Evolutionary conservation across 2,329 filamentous ascomycete species (phyloP).

Genomic region (Chaetoscypha palmicola): DNA sequence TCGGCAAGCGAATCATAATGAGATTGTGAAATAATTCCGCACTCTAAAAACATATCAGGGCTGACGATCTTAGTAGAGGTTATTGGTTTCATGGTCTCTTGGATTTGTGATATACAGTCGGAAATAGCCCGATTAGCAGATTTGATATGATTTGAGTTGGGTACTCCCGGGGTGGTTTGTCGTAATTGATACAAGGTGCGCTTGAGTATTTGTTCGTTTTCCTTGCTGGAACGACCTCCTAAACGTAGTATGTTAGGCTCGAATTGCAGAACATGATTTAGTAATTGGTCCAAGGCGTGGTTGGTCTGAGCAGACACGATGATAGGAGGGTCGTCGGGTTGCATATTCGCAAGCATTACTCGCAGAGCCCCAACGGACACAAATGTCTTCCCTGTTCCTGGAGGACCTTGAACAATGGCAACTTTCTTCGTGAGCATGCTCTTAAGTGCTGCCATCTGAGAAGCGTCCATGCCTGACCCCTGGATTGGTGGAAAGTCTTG

Average conservation of each 20-base stretch:
- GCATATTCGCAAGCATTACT: constrained; percentile 54
- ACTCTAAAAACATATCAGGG: constrained; percentile 44
- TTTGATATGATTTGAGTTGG: constrained; percentile 9
- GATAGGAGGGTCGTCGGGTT: constrained; percentile 55
- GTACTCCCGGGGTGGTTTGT: constrained; percentile 26
- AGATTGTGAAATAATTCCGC: constrained; percentile 51
- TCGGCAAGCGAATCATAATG: constrained; percentile 58
- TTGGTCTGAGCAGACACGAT: constrained; percentile 84
- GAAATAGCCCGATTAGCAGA: not conserved
- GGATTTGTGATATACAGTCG: constrained; percentile 5
- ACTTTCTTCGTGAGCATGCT: constrained; percentile 65
- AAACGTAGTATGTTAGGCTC: constrained; percentile 57
- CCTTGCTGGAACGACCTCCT: constrained; percentile 29
- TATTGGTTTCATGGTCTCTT: constrained; percentile 24
- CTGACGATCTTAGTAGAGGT: constrained; percentile 43
- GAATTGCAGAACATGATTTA: constrained; percentile 42
- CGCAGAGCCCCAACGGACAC: constrained; percentile 68
- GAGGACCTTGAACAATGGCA: constrained; percentile 77
- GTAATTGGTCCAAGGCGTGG: constrained; percentile 78
- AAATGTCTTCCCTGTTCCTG: constrained; percentile 70
- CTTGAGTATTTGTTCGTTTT: constrained; percentile 54
- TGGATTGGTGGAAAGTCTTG: constrained; percentile 43
- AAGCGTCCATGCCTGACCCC: constrained; percentile 53
- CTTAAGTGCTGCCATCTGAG: constrained; percentile 62
- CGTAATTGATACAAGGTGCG: constrained; percentile 61